A percentile compares a stretch with the other conserved stretches of the same genome.
These are phyloP conservation scores for Stentor roeselii DNA, from an alignment of 73 alveolate species.

Conservation along the genomic window DNA sequence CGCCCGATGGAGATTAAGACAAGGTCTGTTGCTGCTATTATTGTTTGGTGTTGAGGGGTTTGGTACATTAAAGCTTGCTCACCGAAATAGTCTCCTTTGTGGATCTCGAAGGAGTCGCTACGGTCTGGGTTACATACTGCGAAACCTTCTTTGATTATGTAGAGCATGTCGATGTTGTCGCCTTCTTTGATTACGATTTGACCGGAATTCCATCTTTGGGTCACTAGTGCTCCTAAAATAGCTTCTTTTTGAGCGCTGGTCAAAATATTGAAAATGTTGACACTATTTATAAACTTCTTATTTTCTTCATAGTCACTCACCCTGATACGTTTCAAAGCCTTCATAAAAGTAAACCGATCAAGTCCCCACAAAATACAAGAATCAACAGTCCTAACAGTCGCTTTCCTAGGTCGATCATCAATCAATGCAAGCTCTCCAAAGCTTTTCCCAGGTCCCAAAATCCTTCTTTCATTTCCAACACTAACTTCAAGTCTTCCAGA, in stretches of 20 bases:
- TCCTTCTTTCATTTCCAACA: not conserved
- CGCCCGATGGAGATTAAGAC: conserved; percentile 31
- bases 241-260: not conserved
- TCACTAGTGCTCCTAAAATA: not conserved
- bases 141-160: not conserved
- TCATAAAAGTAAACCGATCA: not conserved
- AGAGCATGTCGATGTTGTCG: not conserved
- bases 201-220: not conserved
- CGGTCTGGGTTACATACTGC: not conserved
- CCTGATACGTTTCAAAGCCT: not conserved
- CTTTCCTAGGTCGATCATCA: not conserved
- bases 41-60: not conserved
- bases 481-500: not conserved
- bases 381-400: not conserved
- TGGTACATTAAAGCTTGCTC: not conserved
- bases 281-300: not conserved
- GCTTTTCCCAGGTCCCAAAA: not conserved
- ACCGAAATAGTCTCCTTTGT: conserved; percentile 15
- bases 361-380: conserved; percentile 7
- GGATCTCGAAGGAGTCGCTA: not conserved
- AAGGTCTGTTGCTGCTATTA: conserved; percentile 27
- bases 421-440: conserved; percentile 16
- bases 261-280: not conserved
- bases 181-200: not conserved
- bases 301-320: not conserved